These are phyloP conservation scores for Aspergillus bombycis DNA, from an alignment of 2,329 filamentous ascomycete species.

Conservation along the genomic window DNA sequence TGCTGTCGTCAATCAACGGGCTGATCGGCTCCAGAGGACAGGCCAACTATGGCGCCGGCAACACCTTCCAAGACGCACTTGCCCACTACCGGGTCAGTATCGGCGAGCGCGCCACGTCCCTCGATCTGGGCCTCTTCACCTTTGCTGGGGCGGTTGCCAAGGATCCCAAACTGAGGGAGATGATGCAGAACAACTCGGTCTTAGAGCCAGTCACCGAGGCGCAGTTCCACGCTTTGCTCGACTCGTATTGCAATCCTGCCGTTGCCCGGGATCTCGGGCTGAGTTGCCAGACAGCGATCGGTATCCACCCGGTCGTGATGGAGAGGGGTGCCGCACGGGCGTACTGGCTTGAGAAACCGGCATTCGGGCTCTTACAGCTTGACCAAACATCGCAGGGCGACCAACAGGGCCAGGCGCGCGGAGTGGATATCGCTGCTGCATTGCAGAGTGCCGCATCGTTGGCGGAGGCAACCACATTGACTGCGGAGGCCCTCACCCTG, in stretches of 20 bases:
- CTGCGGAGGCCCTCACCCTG: conserved; percentile 21
- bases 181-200: conserved; percentile 1
- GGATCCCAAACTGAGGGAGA: conserved; percentile 13
- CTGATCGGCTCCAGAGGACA: conserved; percentile 48
- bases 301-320: background rate
- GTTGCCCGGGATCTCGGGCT: background rate
- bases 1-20: conserved; percentile 41
- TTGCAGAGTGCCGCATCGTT: conserved; percentile 6
- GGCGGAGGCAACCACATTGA: conserved; percentile 13
- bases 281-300: background rate
- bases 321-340: background rate
- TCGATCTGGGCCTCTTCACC: conserved; percentile 29
- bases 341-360: background rate
- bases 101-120: conserved; percentile 16
- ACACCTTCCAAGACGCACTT: conserved; percentile 39
- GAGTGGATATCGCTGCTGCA: background rate
- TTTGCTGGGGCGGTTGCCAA: conserved; percentile 29
- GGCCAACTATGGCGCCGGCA: conserved; percentile 45
- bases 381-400: background rate
- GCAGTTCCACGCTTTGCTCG: conserved; percentile 22
- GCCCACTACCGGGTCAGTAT: conserved; percentile 27
- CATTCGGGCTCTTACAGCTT: background rate
- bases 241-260: conserved; percentile 12
- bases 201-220: conserved; percentile 20
- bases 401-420: background rate